phyloP scores from a whole-genome alignment of 352 stramenopile species.

The Phytophthora boehmeriae region DNA sequence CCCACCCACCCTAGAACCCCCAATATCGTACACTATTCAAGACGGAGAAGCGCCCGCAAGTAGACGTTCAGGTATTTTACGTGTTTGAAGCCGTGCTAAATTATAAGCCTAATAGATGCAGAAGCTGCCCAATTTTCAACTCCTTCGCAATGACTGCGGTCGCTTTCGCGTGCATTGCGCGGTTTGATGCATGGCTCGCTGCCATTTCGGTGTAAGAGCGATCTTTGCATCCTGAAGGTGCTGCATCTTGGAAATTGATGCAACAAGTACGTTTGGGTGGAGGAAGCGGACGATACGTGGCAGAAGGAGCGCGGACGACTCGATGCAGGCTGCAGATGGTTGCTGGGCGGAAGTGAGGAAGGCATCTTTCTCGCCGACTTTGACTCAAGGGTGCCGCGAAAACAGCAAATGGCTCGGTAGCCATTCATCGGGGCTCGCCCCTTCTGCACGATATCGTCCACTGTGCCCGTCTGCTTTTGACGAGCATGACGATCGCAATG shows the following conservation, averaged over 20 bases:
- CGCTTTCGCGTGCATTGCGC: not conserved
- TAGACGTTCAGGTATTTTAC: constrained; percentile 36
- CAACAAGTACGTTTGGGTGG: too few relatives aligned
- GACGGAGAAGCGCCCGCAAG: constrained; percentile 25
- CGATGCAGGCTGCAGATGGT: not conserved
- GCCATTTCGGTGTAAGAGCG: too few relatives aligned
- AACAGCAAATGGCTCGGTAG: not conserved
- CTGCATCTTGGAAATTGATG: too few relatives aligned
- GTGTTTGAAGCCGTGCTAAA: constrained; percentile 43
- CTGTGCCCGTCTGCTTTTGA: constrained; percentile 1
- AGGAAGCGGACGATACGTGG: too few relatives aligned
- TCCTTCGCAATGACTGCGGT: constrained; percentile 13
- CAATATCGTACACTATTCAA: constrained; percentile 36
- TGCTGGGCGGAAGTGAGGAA: not conserved
- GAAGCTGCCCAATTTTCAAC: constrained; percentile 1
- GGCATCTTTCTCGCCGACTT: not conserved
- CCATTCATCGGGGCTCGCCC: not conserved
- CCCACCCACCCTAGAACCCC: constrained; percentile 8
- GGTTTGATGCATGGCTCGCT: too few relatives aligned
- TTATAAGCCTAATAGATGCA: constrained; percentile 39
- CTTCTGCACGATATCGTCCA: constrained; percentile 1
- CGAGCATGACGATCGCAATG: constrained; percentile 1
- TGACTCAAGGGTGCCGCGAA: constrained; percentile 1
- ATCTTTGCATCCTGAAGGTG: too few relatives aligned
- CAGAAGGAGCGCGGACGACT: not conserved